These are phyloP conservation scores for Tricholoma sp. DNA, from an alignment of 768 basidiomycete genomes.

Conservation along the genomic window DNA sequence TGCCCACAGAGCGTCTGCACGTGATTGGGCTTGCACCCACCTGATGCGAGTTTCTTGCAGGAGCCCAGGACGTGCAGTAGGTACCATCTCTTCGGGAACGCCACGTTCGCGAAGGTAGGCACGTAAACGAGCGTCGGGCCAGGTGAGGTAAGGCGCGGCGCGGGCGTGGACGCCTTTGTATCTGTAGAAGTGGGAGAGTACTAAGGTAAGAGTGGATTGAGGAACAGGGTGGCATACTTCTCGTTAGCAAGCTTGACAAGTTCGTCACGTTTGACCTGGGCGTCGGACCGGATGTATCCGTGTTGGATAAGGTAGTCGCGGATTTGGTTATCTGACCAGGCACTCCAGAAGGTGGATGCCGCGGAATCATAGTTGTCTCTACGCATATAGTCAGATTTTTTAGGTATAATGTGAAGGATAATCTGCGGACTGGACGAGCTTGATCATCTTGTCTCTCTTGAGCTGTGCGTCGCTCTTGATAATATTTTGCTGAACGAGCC, in stretches of 20 bases:
- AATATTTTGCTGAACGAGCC: conserved; percentile 72
- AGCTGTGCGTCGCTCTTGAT: conserved; percentile 67
- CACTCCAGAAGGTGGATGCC: conserved; percentile 52
- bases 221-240: conserved; percentile 41
- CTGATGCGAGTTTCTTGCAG: conserved; percentile 76
- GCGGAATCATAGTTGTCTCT: conserved; percentile 68
- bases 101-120: conserved; percentile 81
- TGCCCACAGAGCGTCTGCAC: conserved; percentile 51
- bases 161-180: conserved; percentile 40
- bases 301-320: conserved; percentile 70
- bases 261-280: conserved; percentile 68
- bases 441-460: conserved; percentile 70
- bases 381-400: background rate
- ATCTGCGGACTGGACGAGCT: conserved; percentile 55
- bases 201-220: background rate
- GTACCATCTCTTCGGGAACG: conserved; percentile 62
- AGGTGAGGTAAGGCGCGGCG: conserved; percentile 67
- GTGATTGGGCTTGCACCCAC: conserved; percentile 62
- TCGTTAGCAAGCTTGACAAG: conserved; percentile 65
- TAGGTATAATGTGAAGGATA: background rate
- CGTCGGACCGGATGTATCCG: conserved; percentile 56
- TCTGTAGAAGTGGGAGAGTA: conserved; percentile 27
- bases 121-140: conserved; percentile 91
- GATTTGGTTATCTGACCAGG: conserved; percentile 75
- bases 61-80: conserved; percentile 65